These are phyloP conservation scores for Chionographis japonica DNA, from an alignment of 106 monocot genomes.

Conservation along the genomic window DNA sequence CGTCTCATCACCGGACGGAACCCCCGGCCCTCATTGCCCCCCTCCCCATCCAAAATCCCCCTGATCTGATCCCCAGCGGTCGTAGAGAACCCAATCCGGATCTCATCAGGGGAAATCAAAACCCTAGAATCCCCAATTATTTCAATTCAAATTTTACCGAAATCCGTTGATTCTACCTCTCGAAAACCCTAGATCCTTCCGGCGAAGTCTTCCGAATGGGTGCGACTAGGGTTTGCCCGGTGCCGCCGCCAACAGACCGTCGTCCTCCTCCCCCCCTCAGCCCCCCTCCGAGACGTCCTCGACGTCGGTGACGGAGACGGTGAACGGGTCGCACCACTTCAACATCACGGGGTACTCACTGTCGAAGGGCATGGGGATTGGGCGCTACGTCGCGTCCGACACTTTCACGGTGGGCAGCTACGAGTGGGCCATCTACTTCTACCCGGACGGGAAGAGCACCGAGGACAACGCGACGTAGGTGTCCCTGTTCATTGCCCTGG, in stretches of 20 bases:
- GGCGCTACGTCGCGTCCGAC: constrained; percentile 42
- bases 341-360: constrained; percentile 43
- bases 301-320: constrained; percentile 39
- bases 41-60: too few species aligned
- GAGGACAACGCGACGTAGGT: constrained; percentile 37
- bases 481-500: constrained; percentile 43
- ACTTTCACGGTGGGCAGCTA: constrained; percentile 36
- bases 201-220: constrained; percentile 9
- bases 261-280: neutral
- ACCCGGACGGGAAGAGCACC: constrained; percentile 44
- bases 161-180: neutral
- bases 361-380: constrained; percentile 34
- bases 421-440: constrained; percentile 49
- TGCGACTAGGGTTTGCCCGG: constrained; percentile 18
- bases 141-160: too few species aligned
- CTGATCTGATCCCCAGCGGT: too few species aligned
- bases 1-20: too few species aligned
- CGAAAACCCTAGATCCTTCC: constrained; percentile 4
- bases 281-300: constrained; percentile 34
- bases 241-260: constrained; percentile 11
- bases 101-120: too few species aligned
- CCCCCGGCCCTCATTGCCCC: too few species aligned
- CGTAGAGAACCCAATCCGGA: too few species aligned
- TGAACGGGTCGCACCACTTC: constrained; percentile 49
- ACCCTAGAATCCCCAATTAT: too few species aligned